These are phyloP conservation scores for Penicillium sp. DNA, from an alignment of 2,329 filamentous ascomycete species.

Conservation along the genomic window DNA sequence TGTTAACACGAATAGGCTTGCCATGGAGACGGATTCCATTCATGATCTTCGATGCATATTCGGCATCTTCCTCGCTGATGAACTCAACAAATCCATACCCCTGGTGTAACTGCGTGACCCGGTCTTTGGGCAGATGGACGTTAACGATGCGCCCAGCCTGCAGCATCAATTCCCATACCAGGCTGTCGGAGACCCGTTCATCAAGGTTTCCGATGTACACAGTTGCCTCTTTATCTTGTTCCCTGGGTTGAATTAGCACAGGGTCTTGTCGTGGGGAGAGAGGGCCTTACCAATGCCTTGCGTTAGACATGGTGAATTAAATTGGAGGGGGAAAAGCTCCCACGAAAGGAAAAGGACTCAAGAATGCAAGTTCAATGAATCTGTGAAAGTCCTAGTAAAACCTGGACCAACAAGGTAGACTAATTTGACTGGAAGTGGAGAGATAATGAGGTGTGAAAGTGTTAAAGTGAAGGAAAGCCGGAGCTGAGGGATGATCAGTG, in stretches of 20 bases:
- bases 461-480: conserved; percentile 12
- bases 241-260: conserved; percentile 53
- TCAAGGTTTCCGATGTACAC: conserved; percentile 98
- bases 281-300: conserved; percentile 68
- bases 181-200: conserved; percentile 84
- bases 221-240: conserved; percentile 97
- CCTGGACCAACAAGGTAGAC: not conserved
- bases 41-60: conserved; percentile 95
- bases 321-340: not conserved
- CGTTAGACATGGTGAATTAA: conserved; percentile 58
- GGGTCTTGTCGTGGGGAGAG: not conserved
- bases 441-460: conserved; percentile 1
- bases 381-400: no score
- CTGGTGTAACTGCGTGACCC: conserved; percentile 93
- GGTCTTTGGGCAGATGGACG: conserved; percentile 96
- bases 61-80: conserved; percentile 89
- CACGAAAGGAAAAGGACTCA: not conserved
- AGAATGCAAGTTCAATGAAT: not conserved
- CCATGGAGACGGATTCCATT: conserved; percentile 91
- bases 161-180: conserved; percentile 97
- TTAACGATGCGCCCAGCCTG: conserved; percentile 97
- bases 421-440: not conserved
- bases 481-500: conserved; percentile 18
- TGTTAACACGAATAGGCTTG: conserved; percentile 95
- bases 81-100: conserved; percentile 99